Conservation (phyloP, 495 filamentous ascomycete genomes). For the Cercophora newfieldiana region DNA sequence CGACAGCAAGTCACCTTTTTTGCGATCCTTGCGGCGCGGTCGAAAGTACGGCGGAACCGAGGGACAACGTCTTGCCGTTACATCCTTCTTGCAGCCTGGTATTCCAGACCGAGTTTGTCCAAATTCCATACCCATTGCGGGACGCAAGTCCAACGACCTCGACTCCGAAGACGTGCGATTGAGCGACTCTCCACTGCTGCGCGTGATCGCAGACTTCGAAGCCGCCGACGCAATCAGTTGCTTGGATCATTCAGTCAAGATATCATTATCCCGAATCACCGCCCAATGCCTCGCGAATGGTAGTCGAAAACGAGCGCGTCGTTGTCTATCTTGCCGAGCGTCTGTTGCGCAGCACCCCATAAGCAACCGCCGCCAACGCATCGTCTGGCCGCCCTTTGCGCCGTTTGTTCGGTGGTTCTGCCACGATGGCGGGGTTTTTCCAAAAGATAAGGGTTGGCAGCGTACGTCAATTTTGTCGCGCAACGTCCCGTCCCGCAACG, state of each 20-base stretch:
- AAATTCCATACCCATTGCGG: not conserved
- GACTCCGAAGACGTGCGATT: not conserved
- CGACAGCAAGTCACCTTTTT: not conserved
- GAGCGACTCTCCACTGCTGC: constrained; percentile 5
- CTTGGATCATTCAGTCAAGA: not conserved
- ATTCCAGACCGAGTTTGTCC: not conserved
- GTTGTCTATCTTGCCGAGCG: constrained; percentile 12
- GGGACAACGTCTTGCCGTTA: not conserved
- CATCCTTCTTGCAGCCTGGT: not conserved
- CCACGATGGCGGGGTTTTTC: constrained; percentile 48
- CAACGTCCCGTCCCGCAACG: not conserved
- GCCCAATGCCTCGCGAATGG: constrained; percentile 11
- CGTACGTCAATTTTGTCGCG: constrained; percentile 24
- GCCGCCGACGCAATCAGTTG: not conserved
- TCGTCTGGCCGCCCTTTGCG: not conserved
- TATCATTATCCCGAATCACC: not conserved
- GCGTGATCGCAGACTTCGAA: not conserved
- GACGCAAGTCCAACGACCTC: not conserved
- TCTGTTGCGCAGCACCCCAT: constrained; percentile 15
- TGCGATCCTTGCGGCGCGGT: not conserved
- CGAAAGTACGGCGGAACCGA: not conserved
- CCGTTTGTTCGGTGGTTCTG: not conserved
- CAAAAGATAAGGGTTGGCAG: constrained; percentile 40
- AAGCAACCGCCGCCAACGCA: constrained; percentile 3
- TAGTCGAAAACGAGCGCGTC: constrained; percentile 4